A percentile compares a stretch with the other conserved stretches of the same genome.
phyloP scores from a whole-genome alignment of 306 rosid genomes.

The Prunus armeniaca region DNA sequence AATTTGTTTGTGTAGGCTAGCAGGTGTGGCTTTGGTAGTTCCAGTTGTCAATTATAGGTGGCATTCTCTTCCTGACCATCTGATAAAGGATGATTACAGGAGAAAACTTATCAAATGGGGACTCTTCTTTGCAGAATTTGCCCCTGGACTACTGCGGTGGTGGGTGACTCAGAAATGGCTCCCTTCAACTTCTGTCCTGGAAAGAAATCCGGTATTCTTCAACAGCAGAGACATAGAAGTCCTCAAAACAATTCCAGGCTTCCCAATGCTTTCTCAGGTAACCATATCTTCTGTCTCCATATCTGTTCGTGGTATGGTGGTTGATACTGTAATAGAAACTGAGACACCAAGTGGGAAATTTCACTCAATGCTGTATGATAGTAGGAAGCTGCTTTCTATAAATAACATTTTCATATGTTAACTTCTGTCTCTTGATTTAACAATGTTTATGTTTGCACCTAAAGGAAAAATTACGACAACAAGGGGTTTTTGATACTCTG shows the following conservation, averaged over 20 bases:
- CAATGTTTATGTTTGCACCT: slow-evolving; percentile 18
- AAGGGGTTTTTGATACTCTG: slow-evolving; percentile 73
- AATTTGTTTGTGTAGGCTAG: slow-evolving; percentile 60
- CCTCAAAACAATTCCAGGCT: slow-evolving; percentile 64
- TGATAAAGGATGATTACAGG: slow-evolving; percentile 69
- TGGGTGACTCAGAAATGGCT: slow-evolving; percentile 87
- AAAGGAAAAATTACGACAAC: slow-evolving; percentile 56
- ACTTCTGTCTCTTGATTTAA: slow-evolving; percentile 17
- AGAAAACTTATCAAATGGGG: slow-evolving; percentile 47
- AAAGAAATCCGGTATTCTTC: slow-evolving; percentile 68
- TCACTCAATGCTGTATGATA: not conserved
- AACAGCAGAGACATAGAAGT: slow-evolving; percentile 72
- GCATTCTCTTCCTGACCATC: slow-evolving; percentile 72
- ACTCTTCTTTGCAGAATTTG: slow-evolving; percentile 58
- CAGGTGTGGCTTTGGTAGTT: slow-evolving; percentile 77
- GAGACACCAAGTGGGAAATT: not conserved
- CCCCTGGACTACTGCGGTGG: slow-evolving; percentile 70
- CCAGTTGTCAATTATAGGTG: slow-evolving; percentile 78
- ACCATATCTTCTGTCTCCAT: not conserved
- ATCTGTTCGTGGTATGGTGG: not conserved
- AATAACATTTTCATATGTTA: not conserved
- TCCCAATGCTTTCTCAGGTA: slow-evolving; percentile 93
- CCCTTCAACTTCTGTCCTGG: slow-evolving; percentile 84
- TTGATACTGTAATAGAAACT: not conserved
- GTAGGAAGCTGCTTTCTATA: not conserved